Conservation (phyloP, 2,329 filamentous ascomycete species). For the Periconia sp. region DNA sequence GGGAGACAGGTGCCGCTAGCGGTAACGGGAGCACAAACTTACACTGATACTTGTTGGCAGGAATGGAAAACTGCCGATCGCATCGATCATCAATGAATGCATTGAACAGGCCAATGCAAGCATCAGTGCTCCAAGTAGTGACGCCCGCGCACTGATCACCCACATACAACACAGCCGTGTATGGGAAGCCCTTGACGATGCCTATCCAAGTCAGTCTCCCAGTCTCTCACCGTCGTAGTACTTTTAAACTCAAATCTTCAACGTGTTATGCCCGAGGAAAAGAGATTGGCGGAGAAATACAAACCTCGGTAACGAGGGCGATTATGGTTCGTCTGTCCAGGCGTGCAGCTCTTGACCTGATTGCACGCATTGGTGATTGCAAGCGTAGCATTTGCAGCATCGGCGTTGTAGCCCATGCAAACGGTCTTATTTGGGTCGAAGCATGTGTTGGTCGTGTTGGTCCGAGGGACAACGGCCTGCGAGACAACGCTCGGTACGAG, state of each 20-base stretch:
- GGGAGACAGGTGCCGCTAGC: not conserved
- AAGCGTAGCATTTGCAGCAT: not conserved
- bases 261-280: not conserved
- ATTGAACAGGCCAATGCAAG: slow-evolving; percentile 8
- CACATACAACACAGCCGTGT: slow-evolving; percentile 6
- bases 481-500: not conserved
- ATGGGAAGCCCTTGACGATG: slow-evolving; percentile 5
- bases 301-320: not conserved
- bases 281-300: not conserved
- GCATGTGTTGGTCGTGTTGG: slow-evolving; percentile 1
- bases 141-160: slow-evolving; percentile 7
- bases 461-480: not conserved
- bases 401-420: slow-evolving; percentile 4
- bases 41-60: not conserved
- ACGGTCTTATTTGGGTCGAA: not conserved
- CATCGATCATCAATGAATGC: slow-evolving; percentile 3
- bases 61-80: not conserved
- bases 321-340: not conserved
- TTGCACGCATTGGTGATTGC: slow-evolving; percentile 7
- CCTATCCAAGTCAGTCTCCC: not conserved
- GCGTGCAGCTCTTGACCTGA: slow-evolving; percentile 5
- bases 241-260: not conserved
- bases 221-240: not conserved
- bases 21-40: not conserved
- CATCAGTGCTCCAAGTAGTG: slow-evolving; percentile 1